These are phyloP conservation scores for Rhizopus delemar DNA, from an alignment of 371 early-diverging fungal species.

Conservation along the genomic window DNA sequence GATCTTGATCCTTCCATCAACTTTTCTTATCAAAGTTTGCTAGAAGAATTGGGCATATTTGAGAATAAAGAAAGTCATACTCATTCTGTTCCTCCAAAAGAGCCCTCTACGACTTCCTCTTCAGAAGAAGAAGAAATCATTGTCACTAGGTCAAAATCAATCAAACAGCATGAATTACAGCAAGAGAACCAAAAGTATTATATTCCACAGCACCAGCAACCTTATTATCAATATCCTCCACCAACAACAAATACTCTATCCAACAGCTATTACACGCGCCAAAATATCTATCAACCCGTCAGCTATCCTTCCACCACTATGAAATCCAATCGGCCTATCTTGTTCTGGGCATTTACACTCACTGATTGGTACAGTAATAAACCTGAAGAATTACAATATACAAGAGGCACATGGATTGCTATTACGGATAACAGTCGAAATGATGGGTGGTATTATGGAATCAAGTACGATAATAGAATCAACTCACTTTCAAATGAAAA, in stretches of 20 bases:
- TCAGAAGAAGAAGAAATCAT: neutral
- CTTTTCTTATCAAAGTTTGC: slow-evolving; percentile 27
- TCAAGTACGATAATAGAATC: slow-evolving; percentile 49
- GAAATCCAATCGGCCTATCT: too few relatives aligned
- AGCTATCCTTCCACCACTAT: too few relatives aligned
- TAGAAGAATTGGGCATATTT: slow-evolving; percentile 33
- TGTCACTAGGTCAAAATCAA: neutral
- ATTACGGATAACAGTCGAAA: slow-evolving; percentile 64
- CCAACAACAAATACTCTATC: neutral
- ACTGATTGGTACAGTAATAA: slow-evolving; percentile 83
- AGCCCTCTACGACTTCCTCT: neutral
- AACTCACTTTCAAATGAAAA: slow-evolving; percentile 26
- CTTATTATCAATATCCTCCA: neutral
- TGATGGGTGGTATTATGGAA: slow-evolving; percentile 79
- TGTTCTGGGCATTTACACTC: slow-evolving; percentile 56
- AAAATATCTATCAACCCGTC: too few relatives aligned
- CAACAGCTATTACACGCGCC: neutral
- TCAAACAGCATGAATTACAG: slow-evolving; percentile 9
- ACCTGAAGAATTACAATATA: slow-evolving; percentile 76
- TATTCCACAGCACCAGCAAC: neutral
- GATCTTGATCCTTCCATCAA: slow-evolving; percentile 23
- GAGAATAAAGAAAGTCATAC: slow-evolving; percentile 1
- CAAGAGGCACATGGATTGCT: slow-evolving; percentile 74
- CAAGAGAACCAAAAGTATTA: slow-evolving; percentile 14
- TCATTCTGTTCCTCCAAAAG: neutral